These are phyloP conservation scores for Taphrina communis DNA, from an alignment of 1,139 yeast species.

Conservation along the genomic window DNA sequence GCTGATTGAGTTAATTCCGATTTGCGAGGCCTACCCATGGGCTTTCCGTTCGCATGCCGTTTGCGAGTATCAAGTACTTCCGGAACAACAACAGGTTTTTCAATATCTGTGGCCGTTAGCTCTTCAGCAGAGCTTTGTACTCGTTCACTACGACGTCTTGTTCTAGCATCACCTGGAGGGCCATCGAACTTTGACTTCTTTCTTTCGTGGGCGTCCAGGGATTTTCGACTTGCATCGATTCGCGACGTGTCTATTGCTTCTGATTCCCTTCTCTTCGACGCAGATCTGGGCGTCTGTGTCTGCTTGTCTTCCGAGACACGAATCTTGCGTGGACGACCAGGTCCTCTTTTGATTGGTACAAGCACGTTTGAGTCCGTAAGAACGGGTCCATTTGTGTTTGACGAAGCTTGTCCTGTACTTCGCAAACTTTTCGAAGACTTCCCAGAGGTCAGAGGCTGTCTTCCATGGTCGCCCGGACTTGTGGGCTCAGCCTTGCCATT, in stretches of 20 bases:
- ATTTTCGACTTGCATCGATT: background rate
- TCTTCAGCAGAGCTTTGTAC: background rate
- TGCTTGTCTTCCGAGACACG: background rate
- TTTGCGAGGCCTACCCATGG: conserved; percentile 30
- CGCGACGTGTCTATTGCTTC: background rate
- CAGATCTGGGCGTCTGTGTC: background rate
- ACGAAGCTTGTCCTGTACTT: background rate
- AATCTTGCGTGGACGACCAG: conserved; percentile 9
- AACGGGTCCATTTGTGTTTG: background rate
- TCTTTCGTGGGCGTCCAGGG: background rate
- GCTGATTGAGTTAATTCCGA: background rate
- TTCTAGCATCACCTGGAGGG: background rate
- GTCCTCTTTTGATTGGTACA: background rate
- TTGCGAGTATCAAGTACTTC: conserved; percentile 18
- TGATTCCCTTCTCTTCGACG: background rate
- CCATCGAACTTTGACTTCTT: background rate
- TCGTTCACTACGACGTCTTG: background rate
- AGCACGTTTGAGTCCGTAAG: background rate
- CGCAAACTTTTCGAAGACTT: too few species aligned
- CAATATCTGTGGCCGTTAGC: background rate
- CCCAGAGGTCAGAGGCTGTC: too few species aligned
- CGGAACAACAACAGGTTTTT: background rate
- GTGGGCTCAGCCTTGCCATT: too few species aligned
- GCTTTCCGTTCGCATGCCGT: conserved; percentile 31
- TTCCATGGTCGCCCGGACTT: too few species aligned